Evolutionary conservation across 179 eudicot species (phyloP), one percentile per base, ranked within the genome.

Genomic region (Sideroxylon spinosum): DNA sequence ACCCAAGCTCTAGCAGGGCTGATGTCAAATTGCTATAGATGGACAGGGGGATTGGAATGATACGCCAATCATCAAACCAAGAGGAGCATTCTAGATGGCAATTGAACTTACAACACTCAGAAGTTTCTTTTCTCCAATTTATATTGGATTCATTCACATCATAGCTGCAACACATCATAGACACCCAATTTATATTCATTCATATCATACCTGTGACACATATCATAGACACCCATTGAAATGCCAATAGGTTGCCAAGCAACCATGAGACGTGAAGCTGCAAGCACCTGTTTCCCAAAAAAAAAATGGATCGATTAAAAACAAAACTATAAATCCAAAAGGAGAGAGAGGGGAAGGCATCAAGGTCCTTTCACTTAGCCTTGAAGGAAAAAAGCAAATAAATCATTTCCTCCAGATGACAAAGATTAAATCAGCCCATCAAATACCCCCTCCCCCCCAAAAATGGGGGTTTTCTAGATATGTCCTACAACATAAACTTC

Each of bases 161-260:
- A 63, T 90, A 94, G 96, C 98, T 91, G 87, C 88, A 97, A 84
- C 97, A 91, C 91, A 77, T 94, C 98, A 74, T 92, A 94, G 32
- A 89, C 94, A 72, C 97, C 98, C 98, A 94, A 29, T 29, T 29
- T 1, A 29, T 29, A 29, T 29, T 29, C 2, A 29, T 29, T 29
- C 37, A 29, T 29, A 37, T 37, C 63, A 63, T 91, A 94, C 98
- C 98, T 91, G 87, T 90, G 97, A 84, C 97, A 92, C 91, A 94
- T 94, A 77, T 94, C 98, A 74, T 92, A 94, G 48, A 89, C 94
- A 72, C 97, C 98, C 98, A 94, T 94, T 74, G 96, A 83, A 68
- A 94, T 92, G 86, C 98, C 97, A 87, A 94, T 91, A 60, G 97
- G 97, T 81, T 91, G 97, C 97, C 97, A 93, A 46, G 98, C 96